phyloP scores from a whole-genome alignment of 441 rosid genomes.

The Raphanus hybrid region DNA sequence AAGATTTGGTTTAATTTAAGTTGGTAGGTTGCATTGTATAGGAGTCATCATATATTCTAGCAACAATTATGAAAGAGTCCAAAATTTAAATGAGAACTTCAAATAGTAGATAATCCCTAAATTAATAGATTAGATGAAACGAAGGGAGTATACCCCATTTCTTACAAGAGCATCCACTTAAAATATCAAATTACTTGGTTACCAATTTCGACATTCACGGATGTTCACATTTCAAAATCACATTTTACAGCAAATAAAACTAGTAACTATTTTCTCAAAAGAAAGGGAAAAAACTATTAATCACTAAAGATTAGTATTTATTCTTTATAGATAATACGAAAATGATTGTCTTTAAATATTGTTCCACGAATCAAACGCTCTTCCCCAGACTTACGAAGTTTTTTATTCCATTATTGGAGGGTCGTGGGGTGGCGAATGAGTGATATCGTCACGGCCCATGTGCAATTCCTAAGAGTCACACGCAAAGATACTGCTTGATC shows the following conservation, averaged over 20 bases:
- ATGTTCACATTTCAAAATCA: not conserved
- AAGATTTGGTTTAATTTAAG: too few species aligned
- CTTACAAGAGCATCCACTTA: too few species aligned
- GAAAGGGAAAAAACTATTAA: not conserved
- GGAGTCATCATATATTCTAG: too few species aligned
- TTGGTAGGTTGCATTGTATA: too few species aligned
- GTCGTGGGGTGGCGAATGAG: constrained; percentile 45
- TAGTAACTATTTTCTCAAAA: not conserved
- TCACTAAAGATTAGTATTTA: not conserved
- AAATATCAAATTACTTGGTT: not conserved
- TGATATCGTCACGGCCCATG: constrained; percentile 36
- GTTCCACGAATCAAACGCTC: constrained; percentile 33
- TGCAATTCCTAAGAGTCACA: constrained; percentile 13
- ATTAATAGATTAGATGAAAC: too few species aligned
- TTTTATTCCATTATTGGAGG: constrained; percentile 36
- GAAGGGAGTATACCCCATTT: too few species aligned
- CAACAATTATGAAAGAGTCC: too few species aligned
- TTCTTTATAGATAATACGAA: not conserved
- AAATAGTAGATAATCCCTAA: too few species aligned
- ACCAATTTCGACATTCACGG: not conserved
- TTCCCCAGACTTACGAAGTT: constrained; percentile 25
- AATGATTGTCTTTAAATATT: not conserved
- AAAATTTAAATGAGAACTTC: too few species aligned
- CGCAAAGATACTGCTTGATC: constrained; percentile 11
- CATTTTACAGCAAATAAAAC: not conserved